Conservation (phyloP, 1,139 yeast genomes). For the Citeromyces hawaiiensis region DNA sequence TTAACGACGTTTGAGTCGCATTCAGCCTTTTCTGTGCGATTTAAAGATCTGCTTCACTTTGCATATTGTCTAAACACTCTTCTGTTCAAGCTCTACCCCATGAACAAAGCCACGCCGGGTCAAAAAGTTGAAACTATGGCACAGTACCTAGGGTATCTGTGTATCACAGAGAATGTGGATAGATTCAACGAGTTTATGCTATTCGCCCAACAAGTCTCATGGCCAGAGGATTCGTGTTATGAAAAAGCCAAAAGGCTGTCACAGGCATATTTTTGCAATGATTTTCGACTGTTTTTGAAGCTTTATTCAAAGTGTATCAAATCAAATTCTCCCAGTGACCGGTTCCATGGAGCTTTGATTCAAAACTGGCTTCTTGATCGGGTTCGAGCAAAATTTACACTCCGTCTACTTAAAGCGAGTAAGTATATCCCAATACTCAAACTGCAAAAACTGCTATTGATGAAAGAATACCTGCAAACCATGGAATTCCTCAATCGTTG, state of each 20-base stretch:
- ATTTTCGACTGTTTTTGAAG: background rate
- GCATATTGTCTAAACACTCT: constrained; percentile 1
- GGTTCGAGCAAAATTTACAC: background rate
- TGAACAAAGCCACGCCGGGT: background rate
- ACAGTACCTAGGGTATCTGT: background rate
- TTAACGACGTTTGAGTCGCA: background rate
- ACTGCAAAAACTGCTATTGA: background rate
- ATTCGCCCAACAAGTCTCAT: background rate
- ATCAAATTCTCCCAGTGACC: background rate
- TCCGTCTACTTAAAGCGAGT: background rate
- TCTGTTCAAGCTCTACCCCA: background rate
- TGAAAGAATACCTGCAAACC: background rate
- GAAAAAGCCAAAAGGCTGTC: background rate
- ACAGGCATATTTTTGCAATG: background rate
- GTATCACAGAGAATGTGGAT: background rate
- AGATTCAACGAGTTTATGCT: background rate
- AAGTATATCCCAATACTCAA: background rate
- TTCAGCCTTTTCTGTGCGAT: background rate
- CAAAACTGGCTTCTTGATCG: background rate
- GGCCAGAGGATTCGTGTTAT: background rate
- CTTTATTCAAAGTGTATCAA: background rate
- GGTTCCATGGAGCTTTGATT: background rate
- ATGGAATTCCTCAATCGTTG: background rate
- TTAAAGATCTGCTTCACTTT: background rate
- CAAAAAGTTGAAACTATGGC: background rate